Conservation (phyloP, 345 rosid genomes). For the Psidium guajava region DNA sequence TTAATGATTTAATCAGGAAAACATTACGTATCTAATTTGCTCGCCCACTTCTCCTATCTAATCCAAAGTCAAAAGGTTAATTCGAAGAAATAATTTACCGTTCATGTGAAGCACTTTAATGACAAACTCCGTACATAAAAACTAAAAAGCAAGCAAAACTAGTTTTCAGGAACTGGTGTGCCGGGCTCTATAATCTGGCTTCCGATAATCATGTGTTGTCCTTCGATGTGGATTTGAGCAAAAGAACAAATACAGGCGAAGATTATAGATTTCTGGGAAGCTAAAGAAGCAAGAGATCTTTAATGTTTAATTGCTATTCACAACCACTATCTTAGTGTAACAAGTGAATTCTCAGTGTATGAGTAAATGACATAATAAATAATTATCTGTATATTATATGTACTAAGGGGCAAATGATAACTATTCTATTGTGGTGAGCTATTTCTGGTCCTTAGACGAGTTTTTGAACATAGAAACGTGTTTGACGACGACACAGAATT, state of each 20-base stretch:
- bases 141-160: background rate
- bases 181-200: background rate
- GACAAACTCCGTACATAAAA: rapidly evolving
- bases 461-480: no score
- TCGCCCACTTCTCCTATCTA: background rate
- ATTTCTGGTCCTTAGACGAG: no score
- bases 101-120: rapidly evolving
- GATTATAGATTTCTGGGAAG: background rate
- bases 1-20: rapidly evolving
- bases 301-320: background rate
- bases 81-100: background rate
- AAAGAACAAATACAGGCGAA: background rate
- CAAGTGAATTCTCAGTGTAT: background rate
- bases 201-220: background rate
- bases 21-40: background rate
- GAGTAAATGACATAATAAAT: background rate
- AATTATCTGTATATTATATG: background rate
- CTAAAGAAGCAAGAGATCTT: background rate
- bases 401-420: no score
- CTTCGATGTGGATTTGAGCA: background rate
- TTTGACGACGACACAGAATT: no score
- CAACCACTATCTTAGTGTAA: background rate
- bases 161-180: background rate
- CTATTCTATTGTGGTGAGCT: no score
- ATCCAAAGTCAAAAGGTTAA: background rate